Evolutionary conservation across 352 stramenopile species (phyloP).

Genomic region (Phytopythium boreale): DNA sequence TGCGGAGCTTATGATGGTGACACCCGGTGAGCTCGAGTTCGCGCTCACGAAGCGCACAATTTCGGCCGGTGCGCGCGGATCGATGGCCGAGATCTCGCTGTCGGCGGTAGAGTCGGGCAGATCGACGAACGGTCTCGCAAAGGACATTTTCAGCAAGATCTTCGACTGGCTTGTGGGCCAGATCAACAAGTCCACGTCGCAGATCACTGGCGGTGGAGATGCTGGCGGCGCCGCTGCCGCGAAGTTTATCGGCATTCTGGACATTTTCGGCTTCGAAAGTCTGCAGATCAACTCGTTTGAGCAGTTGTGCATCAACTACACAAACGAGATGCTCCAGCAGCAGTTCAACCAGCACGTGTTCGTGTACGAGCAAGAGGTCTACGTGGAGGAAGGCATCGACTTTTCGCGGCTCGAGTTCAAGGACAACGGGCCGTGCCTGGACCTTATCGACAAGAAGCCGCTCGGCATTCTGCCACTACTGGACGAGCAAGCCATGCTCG

Average conservation of each 20-base stretch:
- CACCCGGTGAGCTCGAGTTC: conserved; percentile 77
- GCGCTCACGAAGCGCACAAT: conserved; percentile 89
- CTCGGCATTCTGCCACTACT: conserved; percentile 92
- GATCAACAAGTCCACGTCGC: conserved; percentile 90
- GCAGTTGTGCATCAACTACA: conserved; percentile 97
- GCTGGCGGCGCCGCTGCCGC: conserved; percentile 22
- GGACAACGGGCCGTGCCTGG: conserved; percentile 92
- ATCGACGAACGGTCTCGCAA: conserved; percentile 93
- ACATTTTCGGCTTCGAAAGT: conserved; percentile 98
- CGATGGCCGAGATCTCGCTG: conserved; percentile 82
- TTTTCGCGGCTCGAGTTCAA: conserved; percentile 91
- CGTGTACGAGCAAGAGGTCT: conserved; percentile 97
- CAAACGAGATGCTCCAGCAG: conserved; percentile 95
- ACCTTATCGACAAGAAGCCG: conserved; percentile 93
- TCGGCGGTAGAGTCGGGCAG: conserved; percentile 81
- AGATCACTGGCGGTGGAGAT: conserved; percentile 39
- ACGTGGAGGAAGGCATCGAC: conserved; percentile 95
- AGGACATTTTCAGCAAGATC: conserved; percentile 95
- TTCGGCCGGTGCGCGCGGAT: conserved; percentile 78
- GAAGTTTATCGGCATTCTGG: conserved; percentile 94
- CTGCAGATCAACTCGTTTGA: conserved; percentile 94
- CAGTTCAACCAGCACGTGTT: conserved; percentile 97
- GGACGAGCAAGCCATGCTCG: conserved; percentile 95
- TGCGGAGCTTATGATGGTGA: conserved; percentile 86
- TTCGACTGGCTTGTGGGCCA: conserved; percentile 96